Evolutionary conservation across 2,329 filamentous ascomycete genomes (phyloP).

Genomic region (Boeremia lycopersici): DNA sequence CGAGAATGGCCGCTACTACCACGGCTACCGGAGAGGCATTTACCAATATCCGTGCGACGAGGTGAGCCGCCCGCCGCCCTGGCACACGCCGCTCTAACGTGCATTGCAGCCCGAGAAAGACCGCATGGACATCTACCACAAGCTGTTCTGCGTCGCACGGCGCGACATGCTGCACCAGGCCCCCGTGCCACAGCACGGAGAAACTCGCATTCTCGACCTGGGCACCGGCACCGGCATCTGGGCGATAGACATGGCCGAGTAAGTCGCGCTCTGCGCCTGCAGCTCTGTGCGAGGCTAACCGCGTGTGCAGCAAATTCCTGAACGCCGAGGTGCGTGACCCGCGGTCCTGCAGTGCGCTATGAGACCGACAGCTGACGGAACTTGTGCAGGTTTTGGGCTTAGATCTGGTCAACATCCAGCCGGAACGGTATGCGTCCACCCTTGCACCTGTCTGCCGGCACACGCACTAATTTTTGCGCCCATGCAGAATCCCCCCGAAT

Average conservation of each 20-base stretch:
- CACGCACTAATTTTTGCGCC: constrained; percentile 31
- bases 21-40: constrained; percentile 68
- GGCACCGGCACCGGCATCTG: constrained; percentile 92
- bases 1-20: constrained; percentile 74
- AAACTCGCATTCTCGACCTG: constrained; percentile 64
- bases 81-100: constrained; percentile 19
- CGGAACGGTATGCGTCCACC: constrained; percentile 55
- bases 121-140: constrained; percentile 81
- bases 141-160: constrained; percentile 72
- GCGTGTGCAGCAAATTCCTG: constrained; percentile 56
- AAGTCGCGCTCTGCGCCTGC: constrained; percentile 47
- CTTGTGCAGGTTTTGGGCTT: constrained; percentile 60
- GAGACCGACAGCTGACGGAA: constrained; percentile 34
- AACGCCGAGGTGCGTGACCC: constrained; percentile 55
- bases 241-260: constrained; percentile 85
- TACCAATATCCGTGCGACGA: constrained; percentile 82
- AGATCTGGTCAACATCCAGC: constrained; percentile 68
- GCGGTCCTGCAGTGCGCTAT: constrained; percentile 15
- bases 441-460: constrained; percentile 46
- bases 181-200: constrained; percentile 49
- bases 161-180: constrained; percentile 56
- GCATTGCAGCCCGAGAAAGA: constrained; percentile 68
- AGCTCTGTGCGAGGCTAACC: constrained; percentile 34
- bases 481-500: constrained; percentile 71
- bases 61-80: constrained; percentile 51